phyloP scores from a whole-genome alignment of 2,329 filamentous ascomycete species.

The Monosporascus sp. region DNA sequence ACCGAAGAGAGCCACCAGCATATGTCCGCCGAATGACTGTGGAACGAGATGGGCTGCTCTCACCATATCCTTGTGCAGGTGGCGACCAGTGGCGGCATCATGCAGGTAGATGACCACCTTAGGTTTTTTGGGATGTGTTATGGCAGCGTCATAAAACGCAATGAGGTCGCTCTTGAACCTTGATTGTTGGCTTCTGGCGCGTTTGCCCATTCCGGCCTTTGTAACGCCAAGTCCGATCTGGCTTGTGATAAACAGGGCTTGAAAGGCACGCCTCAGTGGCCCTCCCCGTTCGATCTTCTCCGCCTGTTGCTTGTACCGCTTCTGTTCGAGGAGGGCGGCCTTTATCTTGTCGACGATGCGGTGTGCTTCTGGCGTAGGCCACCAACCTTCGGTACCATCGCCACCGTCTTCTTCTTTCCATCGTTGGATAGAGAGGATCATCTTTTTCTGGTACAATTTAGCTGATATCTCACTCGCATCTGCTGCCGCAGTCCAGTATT shows the following conservation, averaged over 20 bases:
- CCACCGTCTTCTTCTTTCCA: too few species aligned
- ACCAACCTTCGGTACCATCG: background rate
- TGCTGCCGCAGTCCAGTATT: too few species aligned
- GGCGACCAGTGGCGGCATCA: too few species aligned
- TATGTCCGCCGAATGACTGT: too few species aligned
- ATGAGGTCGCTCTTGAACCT: slow-evolving; percentile 1
- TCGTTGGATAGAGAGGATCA: too few species aligned
- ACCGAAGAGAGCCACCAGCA: too few species aligned
- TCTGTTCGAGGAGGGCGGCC: background rate
- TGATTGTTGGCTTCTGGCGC: background rate
- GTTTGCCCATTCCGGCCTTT: background rate
- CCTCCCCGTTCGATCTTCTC: background rate
- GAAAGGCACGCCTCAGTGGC: background rate
- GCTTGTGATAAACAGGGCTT: background rate
- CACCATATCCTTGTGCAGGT: too few species aligned
- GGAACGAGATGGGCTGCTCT: too few species aligned
- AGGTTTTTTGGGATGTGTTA: too few species aligned
- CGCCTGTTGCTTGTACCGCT: background rate
- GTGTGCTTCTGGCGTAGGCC: slow-evolving; percentile 1
- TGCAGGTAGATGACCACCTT: too few species aligned
- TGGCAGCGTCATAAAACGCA: background rate
- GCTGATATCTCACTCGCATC: too few species aligned
- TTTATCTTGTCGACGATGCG: background rate
- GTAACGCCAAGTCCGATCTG: background rate
- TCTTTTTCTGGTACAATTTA: too few species aligned